These are phyloP conservation scores for Podila epigama DNA, from an alignment of 192 early-diverging fungal genomes.

Conservation along the genomic window DNA sequence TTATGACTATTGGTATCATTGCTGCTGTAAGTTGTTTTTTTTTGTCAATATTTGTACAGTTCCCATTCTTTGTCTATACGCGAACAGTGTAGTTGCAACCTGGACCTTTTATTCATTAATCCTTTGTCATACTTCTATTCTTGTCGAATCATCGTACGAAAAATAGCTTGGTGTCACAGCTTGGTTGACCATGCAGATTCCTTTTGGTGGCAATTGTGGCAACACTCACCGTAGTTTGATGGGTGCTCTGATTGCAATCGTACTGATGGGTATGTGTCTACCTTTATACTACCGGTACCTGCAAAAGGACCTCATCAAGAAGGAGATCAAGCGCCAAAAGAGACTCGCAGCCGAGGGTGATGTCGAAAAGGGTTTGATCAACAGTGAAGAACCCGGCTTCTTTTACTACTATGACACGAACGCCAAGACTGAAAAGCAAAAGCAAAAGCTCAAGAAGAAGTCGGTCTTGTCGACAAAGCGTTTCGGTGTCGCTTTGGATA, in stretches of 20 bases:
- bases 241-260: conserved; percentile 5
- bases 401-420: neutral
- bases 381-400: neutral
- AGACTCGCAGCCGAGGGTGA: neutral
- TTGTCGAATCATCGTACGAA: neutral
- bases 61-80: neutral
- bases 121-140: neutral
- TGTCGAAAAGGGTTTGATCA: neutral
- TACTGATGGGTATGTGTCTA: conserved; percentile 8
- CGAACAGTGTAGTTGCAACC: neutral
- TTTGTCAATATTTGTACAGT: too few species aligned
- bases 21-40: conserved; percentile 2
- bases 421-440: neutral
- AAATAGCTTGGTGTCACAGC: conserved; percentile 12
- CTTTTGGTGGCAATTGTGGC: conserved; percentile 17
- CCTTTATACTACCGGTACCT: conserved; percentile 20
- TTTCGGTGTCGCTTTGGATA: conserved; percentile 2
- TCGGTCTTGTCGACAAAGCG: conserved; percentile 17
- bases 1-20: conserved; percentile 1
- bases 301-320: conserved; percentile 3
- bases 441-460: neutral
- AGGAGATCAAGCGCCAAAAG: conserved; percentile 2
- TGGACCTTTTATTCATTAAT: neutral
- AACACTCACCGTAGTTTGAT: conserved; percentile 22
- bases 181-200: conserved; percentile 11